Conservation (phyloP, 2,329 filamentous ascomycete genomes). For the Phaeoacremonium minimum region DNA sequence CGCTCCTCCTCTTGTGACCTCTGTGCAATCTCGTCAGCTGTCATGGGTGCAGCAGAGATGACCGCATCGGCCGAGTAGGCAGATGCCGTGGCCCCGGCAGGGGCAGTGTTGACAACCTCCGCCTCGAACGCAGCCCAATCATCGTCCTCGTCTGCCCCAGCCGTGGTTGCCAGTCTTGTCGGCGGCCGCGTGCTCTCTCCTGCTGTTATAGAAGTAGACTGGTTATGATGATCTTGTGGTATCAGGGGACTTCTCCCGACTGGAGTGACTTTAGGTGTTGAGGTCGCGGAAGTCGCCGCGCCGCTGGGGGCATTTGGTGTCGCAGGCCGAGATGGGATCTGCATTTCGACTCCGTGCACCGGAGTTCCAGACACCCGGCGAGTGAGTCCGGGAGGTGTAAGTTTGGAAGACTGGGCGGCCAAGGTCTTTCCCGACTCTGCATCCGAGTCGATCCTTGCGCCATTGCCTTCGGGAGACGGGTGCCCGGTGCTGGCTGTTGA, state of each 20-base stretch:
- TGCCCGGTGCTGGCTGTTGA: slow-evolving; percentile 1
- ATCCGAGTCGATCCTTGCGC: slow-evolving; percentile 8
- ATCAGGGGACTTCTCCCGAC: slow-evolving; percentile 32
- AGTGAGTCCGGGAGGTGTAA: slow-evolving; percentile 35
- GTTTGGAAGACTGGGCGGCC: slow-evolving; percentile 11
- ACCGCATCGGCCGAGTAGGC: slow-evolving; percentile 43
- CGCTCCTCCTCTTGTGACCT: slow-evolving; percentile 47
- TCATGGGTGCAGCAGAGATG: slow-evolving; percentile 66
- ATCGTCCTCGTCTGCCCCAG: slow-evolving; percentile 46
- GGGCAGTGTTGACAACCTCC: slow-evolving; percentile 57
- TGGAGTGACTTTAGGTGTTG: slow-evolving; percentile 32
- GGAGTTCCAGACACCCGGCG: slow-evolving; percentile 49
- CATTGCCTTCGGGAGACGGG: slow-evolving; percentile 4
- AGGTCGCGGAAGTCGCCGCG: slow-evolving; percentile 34
- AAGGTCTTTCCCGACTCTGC: slow-evolving; percentile 13
- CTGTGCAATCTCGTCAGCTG: slow-evolving; percentile 56
- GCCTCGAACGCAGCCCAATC: slow-evolving; percentile 88
- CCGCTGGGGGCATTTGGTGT: slow-evolving; percentile 43
- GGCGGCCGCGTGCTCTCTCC: slow-evolving; percentile 1
- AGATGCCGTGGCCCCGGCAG: slow-evolving; percentile 13
- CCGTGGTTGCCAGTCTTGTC: slow-evolving; percentile 7
- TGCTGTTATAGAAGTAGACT: slow-evolving; percentile 1
- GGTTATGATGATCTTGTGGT: slow-evolving; percentile 21
- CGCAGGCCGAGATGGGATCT: slow-evolving; percentile 60
- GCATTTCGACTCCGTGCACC: slow-evolving; percentile 52